A percentile compares a stretch with the other conserved stretches of the same genome.
phyloP scores from a whole-genome alignment of 805 yeast species.

The Priceomyces carsonii region DNA sequence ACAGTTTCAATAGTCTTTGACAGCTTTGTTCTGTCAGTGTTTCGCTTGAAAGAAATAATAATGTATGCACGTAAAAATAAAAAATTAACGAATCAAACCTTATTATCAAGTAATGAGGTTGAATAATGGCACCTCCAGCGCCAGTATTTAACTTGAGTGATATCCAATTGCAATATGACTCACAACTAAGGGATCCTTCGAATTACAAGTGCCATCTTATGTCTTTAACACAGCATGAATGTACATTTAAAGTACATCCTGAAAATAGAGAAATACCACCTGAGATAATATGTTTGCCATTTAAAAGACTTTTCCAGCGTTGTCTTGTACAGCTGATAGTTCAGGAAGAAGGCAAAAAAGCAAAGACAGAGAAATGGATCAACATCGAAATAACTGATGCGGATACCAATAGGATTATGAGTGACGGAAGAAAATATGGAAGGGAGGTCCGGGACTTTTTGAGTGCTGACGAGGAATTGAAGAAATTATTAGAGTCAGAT shows the following conservation, averaged over 20 bases:
- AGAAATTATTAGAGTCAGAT: constrained; percentile 30
- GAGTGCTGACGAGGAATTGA: constrained; percentile 39
- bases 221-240: constrained; percentile 41
- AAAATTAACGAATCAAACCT: background rate
- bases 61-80: background rate
- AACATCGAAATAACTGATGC: constrained; percentile 40
- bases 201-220: constrained; percentile 34
- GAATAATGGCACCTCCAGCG: constrained; percentile 47
- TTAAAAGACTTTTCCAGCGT: constrained; percentile 41
- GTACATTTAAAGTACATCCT: constrained; percentile 35
- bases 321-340: constrained; percentile 29
- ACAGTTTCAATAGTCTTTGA: too few relatives aligned
- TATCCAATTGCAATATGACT: constrained; percentile 22
- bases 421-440: constrained; percentile 22
- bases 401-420: constrained; percentile 29
- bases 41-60: too few relatives aligned
- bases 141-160: constrained; percentile 37
- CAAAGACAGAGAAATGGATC: constrained; percentile 28
- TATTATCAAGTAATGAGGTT: background rate
- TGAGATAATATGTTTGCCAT: constrained; percentile 44
- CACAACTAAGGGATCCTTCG: constrained; percentile 29
- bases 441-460: constrained; percentile 33
- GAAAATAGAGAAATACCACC: constrained; percentile 23
- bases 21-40: too few relatives aligned
- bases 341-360: constrained; percentile 27